Evolutionary conservation across 2,329 filamentous ascomycete species (phyloP).

Genomic region (Epichloe typhina): DNA sequence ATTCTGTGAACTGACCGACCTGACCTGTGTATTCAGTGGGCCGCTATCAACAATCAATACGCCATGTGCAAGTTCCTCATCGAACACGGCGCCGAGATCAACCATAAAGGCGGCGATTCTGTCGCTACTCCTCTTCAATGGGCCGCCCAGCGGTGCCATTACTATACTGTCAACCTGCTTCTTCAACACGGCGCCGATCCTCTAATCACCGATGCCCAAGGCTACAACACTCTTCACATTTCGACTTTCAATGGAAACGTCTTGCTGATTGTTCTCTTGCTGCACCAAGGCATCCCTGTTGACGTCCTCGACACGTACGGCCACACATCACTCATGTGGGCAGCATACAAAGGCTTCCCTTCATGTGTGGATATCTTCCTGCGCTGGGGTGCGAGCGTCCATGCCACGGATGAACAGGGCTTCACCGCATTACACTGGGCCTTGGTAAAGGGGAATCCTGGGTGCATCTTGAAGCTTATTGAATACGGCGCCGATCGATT

Average conservation of each 20-base stretch:
- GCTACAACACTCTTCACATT: conserved; percentile 95
- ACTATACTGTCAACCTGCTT: conserved; percentile 89
- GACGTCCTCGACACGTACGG: conserved; percentile 82
- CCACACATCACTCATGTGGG: conserved; percentile 96
- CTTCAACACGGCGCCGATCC: conserved; percentile 87
- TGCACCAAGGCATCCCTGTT: conserved; percentile 91
- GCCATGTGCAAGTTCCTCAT: conserved; percentile 94
- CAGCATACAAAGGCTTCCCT: conserved; percentile 92
- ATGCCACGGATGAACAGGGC: conserved; percentile 79
- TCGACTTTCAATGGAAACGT: conserved; percentile 96
- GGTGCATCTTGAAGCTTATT: conserved; percentile 83
- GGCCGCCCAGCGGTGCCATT: conserved; percentile 92
- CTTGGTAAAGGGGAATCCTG: conserved; percentile 79
- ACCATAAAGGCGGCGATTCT: conserved; percentile 90
- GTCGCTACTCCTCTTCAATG: conserved; percentile 89
- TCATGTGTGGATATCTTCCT: conserved; percentile 85
- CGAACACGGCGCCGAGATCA: conserved; percentile 73
- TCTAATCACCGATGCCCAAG: conserved; percentile 81
- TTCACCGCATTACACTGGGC: conserved; percentile 96
- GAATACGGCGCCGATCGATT: conserved; percentile 94
- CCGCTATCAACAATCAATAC: conserved; percentile 97
- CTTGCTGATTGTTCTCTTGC: conserved; percentile 71
- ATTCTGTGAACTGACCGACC: background rate
- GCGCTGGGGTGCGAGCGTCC: conserved; percentile 89
- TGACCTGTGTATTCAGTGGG: conserved; percentile 52